phyloP scores from a whole-genome alignment of 768 basidiomycete genomes.

The Favolaschia claudopus region DNA sequence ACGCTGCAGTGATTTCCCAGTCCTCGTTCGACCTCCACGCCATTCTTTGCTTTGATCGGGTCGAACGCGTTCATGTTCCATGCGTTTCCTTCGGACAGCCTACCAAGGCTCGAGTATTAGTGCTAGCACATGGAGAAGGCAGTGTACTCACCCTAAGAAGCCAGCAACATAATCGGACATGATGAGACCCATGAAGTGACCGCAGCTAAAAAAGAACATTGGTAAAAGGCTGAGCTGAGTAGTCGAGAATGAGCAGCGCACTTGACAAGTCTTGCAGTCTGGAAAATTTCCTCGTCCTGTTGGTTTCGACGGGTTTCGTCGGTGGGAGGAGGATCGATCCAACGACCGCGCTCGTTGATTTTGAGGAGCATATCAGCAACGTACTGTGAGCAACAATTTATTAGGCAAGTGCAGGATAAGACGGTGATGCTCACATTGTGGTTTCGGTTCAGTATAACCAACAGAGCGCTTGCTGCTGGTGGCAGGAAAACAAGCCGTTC shows the following conservation, averaged over 20 bases:
- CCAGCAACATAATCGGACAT: conserved; percentile 68
- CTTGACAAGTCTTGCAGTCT: conserved; percentile 63
- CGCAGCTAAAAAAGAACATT: conserved; percentile 41
- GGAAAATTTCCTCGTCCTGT: conserved; percentile 67
- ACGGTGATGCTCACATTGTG: conserved; percentile 54
- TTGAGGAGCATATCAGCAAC: conserved; percentile 59
- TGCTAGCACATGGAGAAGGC: not conserved
- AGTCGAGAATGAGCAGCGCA: conserved; percentile 25
- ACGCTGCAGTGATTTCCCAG: conserved; percentile 72
- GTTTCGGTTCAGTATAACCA: conserved; percentile 65
- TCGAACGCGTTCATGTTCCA: conserved; percentile 63
- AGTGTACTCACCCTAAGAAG: conserved; percentile 50
- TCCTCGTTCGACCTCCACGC: conserved; percentile 51
- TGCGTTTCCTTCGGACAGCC: conserved; percentile 54
- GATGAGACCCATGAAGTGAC: conserved; percentile 62
- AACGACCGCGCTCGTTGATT: conserved; percentile 61
- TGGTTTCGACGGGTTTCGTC: conserved; percentile 31
- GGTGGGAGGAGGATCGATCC: conserved; percentile 49
- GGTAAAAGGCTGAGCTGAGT: not conserved
- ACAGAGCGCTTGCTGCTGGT: conserved; percentile 59
- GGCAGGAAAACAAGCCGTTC: conserved; percentile 59
- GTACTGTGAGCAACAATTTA: conserved; percentile 45
- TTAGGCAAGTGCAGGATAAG: not conserved
- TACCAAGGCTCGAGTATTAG: not conserved
- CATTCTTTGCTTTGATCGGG: conserved; percentile 46